Evolutionary conservation across 306 rosid genomes (phyloP).

Genomic region (Trifolium subterraneum): DNA sequence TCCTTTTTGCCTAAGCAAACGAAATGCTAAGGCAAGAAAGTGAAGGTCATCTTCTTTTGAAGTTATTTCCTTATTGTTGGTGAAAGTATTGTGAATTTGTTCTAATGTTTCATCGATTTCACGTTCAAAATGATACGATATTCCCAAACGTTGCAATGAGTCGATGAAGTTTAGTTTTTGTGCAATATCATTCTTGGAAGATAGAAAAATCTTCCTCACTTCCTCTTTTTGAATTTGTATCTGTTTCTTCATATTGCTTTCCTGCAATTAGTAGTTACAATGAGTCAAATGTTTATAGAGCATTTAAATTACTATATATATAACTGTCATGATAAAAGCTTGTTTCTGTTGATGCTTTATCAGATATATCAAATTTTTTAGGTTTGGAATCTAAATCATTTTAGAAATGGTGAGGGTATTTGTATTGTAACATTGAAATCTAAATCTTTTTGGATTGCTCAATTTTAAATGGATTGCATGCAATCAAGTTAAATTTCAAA

Average conservation of each 20-base stretch:
- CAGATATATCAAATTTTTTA: no score
- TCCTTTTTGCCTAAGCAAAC: constrained; percentile 49
- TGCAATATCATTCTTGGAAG: background rate
- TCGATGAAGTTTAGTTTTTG: constrained; percentile 35
- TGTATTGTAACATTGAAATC: no score
- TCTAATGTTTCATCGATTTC: constrained; percentile 37
- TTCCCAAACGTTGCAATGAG: constrained; percentile 38
- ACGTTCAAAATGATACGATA: constrained; percentile 40
- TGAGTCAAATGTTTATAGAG: background rate
- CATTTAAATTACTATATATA: background rate
- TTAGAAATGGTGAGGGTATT: no score
- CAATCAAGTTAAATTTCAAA: no score
- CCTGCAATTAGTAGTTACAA: constrained; percentile 1
- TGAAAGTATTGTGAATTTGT: background rate
- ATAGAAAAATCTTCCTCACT: constrained; percentile 41
- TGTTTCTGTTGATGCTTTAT: background rate
- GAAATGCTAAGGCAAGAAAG: constrained; percentile 48
- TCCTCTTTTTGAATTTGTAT: constrained; percentile 35
- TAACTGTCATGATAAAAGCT: background rate
- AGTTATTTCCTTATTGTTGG: background rate
- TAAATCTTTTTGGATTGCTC: no score
- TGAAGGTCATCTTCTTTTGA: constrained; percentile 25
- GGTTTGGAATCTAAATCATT: no score
- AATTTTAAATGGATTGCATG: no score
- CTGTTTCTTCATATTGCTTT: constrained; percentile 5